Percentiles rank a stretch among this genome's conserved stretches.
These are phyloP conservation scores for Botrytis sinoallii DNA, from an alignment of 2,329 filamentous ascomycete genomes.

Conservation along the genomic window DNA sequence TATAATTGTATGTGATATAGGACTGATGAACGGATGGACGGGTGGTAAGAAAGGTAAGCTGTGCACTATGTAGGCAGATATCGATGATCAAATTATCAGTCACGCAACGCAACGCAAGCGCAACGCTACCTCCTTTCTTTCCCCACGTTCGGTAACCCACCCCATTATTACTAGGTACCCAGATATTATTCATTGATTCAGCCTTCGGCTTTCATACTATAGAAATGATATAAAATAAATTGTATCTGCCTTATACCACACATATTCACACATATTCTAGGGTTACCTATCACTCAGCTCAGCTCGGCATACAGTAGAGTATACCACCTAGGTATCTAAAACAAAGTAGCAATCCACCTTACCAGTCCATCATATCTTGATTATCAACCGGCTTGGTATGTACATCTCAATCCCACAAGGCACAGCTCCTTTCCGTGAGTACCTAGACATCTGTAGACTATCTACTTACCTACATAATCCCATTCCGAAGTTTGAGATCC, in stretches of 20 bases:
- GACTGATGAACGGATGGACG: too few species aligned
- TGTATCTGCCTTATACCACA: neutral
- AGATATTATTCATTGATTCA: neutral
- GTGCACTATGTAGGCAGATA: too few species aligned
- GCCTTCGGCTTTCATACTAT: too few species aligned
- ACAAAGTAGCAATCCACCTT: too few species aligned
- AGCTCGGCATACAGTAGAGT: too few species aligned
- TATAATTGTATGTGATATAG: neutral
- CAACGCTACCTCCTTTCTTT: neutral
- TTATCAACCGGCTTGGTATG: too few species aligned
- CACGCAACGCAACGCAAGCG: neutral
- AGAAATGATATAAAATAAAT: neutral
- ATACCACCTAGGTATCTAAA: too few species aligned
- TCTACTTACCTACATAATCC: neutral
- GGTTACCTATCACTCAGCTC: neutral
- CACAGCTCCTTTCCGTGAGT: too few species aligned
- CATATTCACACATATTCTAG: neutral
- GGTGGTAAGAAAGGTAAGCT: neutral
- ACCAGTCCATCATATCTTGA: too few species aligned
- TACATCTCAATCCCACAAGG: too few species aligned
- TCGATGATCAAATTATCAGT: neutral
- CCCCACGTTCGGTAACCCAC: neutral
- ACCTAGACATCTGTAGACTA: too few species aligned
- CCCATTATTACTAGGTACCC: neutral
- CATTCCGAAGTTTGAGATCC: neutral